These are phyloP conservation scores for Tylopilus sp. DNA, from an alignment of 768 basidiomycete species.

Conservation along the genomic window DNA sequence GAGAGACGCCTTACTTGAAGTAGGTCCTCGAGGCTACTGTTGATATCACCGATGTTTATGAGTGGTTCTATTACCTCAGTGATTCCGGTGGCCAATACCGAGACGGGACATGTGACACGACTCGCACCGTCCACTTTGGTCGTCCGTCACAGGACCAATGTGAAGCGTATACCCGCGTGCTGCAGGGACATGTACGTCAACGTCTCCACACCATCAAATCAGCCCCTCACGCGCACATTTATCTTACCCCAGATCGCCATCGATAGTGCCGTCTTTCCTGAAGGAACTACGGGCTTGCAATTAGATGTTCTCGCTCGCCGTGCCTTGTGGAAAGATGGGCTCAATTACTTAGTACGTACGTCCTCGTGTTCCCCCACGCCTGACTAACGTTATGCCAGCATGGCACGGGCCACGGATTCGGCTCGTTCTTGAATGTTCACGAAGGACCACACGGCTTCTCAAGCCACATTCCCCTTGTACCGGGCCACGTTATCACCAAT, in stretches of 20 bases:
- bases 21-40: constrained; percentile 35
- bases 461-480: constrained; percentile 60
- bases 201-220: constrained; percentile 17
- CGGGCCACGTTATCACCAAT: constrained; percentile 92
- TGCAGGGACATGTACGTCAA: constrained; percentile 89
- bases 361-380: constrained; percentile 5
- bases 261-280: constrained; percentile 85
- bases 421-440: constrained; percentile 81
- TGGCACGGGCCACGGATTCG: constrained; percentile 90
- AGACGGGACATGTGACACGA: constrained; percentile 89
- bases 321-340: constrained; percentile 81
- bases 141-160: constrained; percentile 81
- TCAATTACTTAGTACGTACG: constrained; percentile 68
- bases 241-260: constrained; percentile 71
- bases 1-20: constrained; percentile 86
- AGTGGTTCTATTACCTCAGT: constrained; percentile 39
- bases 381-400: constrained; percentile 49
- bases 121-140: constrained; percentile 82
- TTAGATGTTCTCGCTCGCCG: constrained; percentile 88
- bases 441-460: constrained; percentile 83
- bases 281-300: constrained; percentile 79
- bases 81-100: constrained; percentile 90
- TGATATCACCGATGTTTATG: constrained; percentile 16
- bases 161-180: constrained; percentile 89
- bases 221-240: constrained; percentile 12